These are phyloP conservation scores for Circinella minor DNA, from an alignment of 371 early-diverging fungal species.

Conservation along the genomic window DNA sequence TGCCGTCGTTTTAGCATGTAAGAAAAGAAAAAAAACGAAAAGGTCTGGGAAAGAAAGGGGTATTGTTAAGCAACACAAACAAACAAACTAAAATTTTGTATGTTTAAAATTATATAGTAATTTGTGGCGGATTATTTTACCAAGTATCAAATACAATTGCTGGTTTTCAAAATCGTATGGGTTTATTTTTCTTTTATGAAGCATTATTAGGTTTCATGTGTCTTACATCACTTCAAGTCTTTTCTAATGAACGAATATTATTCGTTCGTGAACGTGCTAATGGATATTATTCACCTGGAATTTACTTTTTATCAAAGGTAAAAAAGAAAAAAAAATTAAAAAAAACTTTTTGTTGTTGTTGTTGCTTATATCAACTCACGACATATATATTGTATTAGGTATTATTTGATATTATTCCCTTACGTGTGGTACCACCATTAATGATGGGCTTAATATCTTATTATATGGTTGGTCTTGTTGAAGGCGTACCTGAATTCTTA, in stretches of 20 bases:
- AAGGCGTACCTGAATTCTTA: slow-evolving; percentile 68
- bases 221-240: slow-evolving; percentile 75
- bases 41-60: too few relatives aligned
- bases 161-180: slow-evolving; percentile 90
- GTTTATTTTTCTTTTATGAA: slow-evolving; percentile 83
- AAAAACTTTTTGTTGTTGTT: too few relatives aligned
- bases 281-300: slow-evolving; percentile 81
- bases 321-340: neutral
- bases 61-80: too few relatives aligned
- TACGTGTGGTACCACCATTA: slow-evolving; percentile 88
- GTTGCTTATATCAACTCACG: neutral
- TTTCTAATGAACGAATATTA: slow-evolving; percentile 74
- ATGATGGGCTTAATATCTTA: slow-evolving; percentile 87
- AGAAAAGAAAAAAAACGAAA: slow-evolving; percentile 10
- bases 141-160: slow-evolving; percentile 79
- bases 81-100: too few relatives aligned
- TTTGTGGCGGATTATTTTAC: slow-evolving; percentile 86
- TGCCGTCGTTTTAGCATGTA: slow-evolving; percentile 71
- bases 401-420: slow-evolving; percentile 82
- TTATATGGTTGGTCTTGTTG: slow-evolving; percentile 85
- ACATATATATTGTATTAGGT: slow-evolving; percentile 33
- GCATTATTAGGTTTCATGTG: slow-evolving; percentile 83
- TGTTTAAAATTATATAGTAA: slow-evolving; percentile 37
- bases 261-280: slow-evolving; percentile 87
- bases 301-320: slow-evolving; percentile 78